Evolutionary conservation across 208 protist species (phyloP).

Genomic region (Trypanosoma grayi): DNA sequence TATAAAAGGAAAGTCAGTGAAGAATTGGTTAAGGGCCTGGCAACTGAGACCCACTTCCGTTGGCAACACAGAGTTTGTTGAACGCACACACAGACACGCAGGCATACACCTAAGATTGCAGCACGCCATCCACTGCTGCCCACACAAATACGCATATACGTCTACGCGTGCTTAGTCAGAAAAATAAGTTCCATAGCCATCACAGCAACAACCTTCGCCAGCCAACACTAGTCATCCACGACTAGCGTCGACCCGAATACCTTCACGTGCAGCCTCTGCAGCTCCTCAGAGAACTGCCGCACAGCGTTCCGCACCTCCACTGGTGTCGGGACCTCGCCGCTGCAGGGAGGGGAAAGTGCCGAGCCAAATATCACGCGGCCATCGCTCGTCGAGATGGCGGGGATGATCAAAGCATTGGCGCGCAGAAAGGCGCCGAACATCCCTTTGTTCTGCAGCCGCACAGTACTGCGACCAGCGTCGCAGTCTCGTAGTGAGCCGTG

Average conservation of each 20-base stretch:
- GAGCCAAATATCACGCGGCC: not conserved
- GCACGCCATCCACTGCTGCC: too few relatives aligned
- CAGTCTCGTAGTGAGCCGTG: not conserved
- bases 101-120: too few relatives aligned
- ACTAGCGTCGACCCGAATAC: not conserved
- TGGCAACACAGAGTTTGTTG: too few relatives aligned
- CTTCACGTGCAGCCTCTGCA: not conserved
- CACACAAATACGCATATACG: too few relatives aligned
- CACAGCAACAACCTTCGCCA: not conserved
- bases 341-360: not conserved
- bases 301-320: slow-evolving; percentile 5
- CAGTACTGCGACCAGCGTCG: not conserved
- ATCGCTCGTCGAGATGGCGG: not conserved
- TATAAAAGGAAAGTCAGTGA: too few relatives aligned
- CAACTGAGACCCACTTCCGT: too few relatives aligned
- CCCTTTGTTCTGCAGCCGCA: slow-evolving; percentile 5
- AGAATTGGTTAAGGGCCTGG: too few relatives aligned
- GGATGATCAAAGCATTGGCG: not conserved
- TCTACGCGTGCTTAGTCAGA: too few relatives aligned
- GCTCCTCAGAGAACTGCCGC: not conserved
- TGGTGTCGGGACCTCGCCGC: not conserved
- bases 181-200: too few relatives aligned
- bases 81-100: too few relatives aligned
- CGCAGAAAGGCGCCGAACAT: slow-evolving; percentile 15
- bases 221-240: not conserved